Percentiles rank a stretch among this genome's conserved stretches.
These are phyloP conservation scores for Pelargonium citronellum DNA, from an alignment of 441 rosid species.

Conservation along the genomic window DNA sequence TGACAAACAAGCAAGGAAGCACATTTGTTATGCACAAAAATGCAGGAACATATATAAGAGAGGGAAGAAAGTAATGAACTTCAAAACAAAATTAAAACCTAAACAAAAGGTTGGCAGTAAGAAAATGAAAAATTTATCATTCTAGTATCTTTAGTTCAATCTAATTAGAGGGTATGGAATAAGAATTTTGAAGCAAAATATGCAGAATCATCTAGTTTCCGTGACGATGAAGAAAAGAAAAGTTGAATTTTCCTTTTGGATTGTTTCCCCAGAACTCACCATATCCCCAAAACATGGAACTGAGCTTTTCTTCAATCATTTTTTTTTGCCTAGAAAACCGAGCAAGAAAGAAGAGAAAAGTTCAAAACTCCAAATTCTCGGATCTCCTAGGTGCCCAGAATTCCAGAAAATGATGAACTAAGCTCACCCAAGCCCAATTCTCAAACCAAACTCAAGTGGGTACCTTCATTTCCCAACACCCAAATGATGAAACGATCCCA, in stretches of 20 bases:
- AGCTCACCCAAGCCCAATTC: background rate
- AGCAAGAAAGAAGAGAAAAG: background rate
- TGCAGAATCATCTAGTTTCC: background rate
- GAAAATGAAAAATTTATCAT: background rate
- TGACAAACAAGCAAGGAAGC: background rate
- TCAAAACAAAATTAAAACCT: background rate
- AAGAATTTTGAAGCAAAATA: background rate
- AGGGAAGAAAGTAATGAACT: background rate
- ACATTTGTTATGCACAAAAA: background rate
- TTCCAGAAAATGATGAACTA: background rate
- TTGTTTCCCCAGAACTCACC: background rate
- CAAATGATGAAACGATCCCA: background rate
- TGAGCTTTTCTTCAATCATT: background rate
- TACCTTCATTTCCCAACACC: background rate
- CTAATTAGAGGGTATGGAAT: background rate
- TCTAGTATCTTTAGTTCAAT: background rate
- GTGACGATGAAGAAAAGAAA: background rate
- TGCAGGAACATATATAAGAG: background rate
- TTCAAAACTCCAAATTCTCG: background rate
- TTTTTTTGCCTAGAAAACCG: background rate
- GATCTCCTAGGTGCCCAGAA: background rate
- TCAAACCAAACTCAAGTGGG: background rate
- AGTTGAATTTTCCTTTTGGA: conserved; percentile 2
- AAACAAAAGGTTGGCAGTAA: background rate
- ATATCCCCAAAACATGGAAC: background rate